These are phyloP conservation scores for Cyclotella atomus DNA, from an alignment of 108 stramenopile species.

Conservation along the genomic window DNA sequence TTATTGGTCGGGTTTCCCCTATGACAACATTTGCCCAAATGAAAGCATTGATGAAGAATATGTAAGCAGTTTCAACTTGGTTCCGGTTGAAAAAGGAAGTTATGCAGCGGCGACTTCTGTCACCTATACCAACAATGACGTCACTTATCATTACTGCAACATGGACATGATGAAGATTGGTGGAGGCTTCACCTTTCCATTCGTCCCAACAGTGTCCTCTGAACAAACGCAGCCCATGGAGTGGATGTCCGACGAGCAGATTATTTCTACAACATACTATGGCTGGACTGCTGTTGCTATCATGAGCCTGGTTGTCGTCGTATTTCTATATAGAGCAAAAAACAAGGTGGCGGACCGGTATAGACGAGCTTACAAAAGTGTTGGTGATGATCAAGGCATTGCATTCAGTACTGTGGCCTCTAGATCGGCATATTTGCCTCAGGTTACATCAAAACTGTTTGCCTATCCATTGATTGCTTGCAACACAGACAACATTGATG, in stretches of 20 bases:
- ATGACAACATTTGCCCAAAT: constrained; percentile 56
- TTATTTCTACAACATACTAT: constrained; percentile 46
- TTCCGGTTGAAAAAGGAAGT: neutral
- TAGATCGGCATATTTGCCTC: constrained; percentile 55
- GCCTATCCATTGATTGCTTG: constrained; percentile 68
- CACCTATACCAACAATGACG: neutral
- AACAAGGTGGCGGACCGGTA: neutral
- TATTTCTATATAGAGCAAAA: neutral
- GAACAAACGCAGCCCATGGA: constrained; percentile 4
- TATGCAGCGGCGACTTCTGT: neutral
- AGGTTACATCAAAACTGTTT: constrained; percentile 39
- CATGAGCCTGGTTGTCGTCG: neutral
- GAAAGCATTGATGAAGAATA: neutral
- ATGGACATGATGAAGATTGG: neutral
- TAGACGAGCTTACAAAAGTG: neutral
- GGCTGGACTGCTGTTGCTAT: constrained; percentile 52
- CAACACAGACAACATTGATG: constrained; percentile 50
- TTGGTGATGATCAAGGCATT: constrained; percentile 2
- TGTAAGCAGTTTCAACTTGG: neutral
- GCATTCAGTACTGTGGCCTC: neutral
- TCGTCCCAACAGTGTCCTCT: neutral
- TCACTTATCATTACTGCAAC: neutral
- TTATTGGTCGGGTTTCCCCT: constrained; percentile 74
- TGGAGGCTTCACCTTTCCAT: constrained; percentile 28
- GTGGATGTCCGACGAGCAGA: constrained; percentile 73